Base-by-base conservation (phyloP, 305 asterid genomes). In the Solanum hybrid region DNA sequence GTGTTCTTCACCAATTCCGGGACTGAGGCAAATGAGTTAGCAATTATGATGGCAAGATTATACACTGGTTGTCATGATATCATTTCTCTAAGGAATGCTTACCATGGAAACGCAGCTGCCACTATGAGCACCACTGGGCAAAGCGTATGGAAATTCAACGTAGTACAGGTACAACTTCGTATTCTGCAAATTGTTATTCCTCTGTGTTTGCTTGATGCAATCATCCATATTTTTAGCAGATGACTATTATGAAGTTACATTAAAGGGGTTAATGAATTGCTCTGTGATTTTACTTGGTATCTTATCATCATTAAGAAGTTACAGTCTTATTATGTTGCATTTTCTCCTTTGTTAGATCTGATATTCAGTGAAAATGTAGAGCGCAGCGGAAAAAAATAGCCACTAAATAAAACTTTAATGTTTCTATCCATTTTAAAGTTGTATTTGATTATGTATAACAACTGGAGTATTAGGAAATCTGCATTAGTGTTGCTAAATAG, bases 121-220 rank as follows among this genome's bases (percentile, higher is more conserved):
- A 96, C 99, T 16, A 96, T 96, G 99, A 96, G 95, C 40, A 93
- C 96, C 88, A 96, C 99, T 67, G 98, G 95, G 79, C 98, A 96
- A 90, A 93, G 95, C 90, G 92, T 92, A 90, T 96, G 96, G 91
- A 96, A 96, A 77, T 96, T 95, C 95, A 96, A 96, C 79, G 95
- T 96, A 89, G 94, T 95, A 13, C 99, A 96, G 98, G 99, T 96
- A 90, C 75, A 87, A 69, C 40, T 29, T 73, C 33, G 2, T 79
- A 61, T 33, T 57, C 5, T 85, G 77, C 39, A 57, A 51, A 83
- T 42, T 31, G 46, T 37, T 51, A 84, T 51, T 57, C 87, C 33
- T 83, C 20, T 20, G 46, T 85, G 46, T 85, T 11, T 11, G 22
- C 33, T 22, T 11, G 26, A 22, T 85, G 74, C 86, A 14, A 4